Evolutionary conservation across 345 rosid genomes (phyloP), one percentile per base, ranked within the genome.

Genomic region (Iberis pinnata): DNA sequence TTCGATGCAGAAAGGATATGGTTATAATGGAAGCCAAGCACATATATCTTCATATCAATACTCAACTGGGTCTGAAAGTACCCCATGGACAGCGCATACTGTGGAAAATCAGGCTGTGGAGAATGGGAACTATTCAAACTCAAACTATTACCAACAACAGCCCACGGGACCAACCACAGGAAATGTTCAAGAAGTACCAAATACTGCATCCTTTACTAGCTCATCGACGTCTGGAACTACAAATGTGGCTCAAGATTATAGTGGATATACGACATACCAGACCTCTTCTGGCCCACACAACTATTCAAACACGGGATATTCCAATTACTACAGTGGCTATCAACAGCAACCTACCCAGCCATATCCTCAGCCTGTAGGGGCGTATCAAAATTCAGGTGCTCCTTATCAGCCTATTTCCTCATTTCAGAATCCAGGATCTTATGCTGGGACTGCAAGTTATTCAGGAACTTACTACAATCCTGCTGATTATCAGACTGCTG

Each of bases 351-450:
- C 80, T 63, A 80, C 63, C 69, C 84, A 78, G 58, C 68, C 96
- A 12, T 83, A 78, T 70, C 42, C 96, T 58, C 90, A 79, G 79
- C 83, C 95, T 65, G 76, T 72, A 58, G 95, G 80, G 75, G 82
- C 92, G 63, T 93, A 88, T 80, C 97, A 86, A 80, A 93, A 83
- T 69, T 78, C 99, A 80, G 90, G 97, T 86, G 89, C 85, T 83
- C 80, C 95, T 86, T 86, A 80, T 81, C 95, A 88, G 89, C 97
- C 97, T 80, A 66, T 82, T 83, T 86, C 95, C 78, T 83, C 99
- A 59, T 86, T 86, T 88, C 99, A 79, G 94, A 93, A 88, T 82
- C 73, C 94, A 58, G 97, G 94, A 88, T 93, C 99, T 80, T 82
- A 85, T 93, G 81, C 94, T 80, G 97, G 80, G 82, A 78, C 97